Evolutionary conservation across 148 eudicot species (phyloP).

Genomic region (Camellia granthamiana): DNA sequence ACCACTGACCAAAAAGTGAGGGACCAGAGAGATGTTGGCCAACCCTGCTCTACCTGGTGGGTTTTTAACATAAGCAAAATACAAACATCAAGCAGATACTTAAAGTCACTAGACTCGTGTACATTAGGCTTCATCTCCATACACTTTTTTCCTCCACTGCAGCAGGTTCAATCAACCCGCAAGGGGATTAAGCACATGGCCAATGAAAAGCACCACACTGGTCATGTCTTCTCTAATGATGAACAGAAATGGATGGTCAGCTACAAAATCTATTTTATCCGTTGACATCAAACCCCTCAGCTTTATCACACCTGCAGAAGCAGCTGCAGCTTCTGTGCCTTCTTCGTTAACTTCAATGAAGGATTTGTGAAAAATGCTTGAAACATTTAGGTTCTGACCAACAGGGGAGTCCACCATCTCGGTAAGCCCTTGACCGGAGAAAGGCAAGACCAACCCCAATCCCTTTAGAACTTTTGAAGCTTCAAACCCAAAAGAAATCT

Average conservation of each 20-base stretch:
- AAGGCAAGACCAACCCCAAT: constrained; percentile 57
- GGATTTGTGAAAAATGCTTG: constrained; percentile 71
- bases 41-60: too few species aligned
- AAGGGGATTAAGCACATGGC: constrained; percentile 62
- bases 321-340: constrained; percentile 97
- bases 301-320: constrained; percentile 46
- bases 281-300: constrained; percentile 18
- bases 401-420: constrained; percentile 65
- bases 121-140: constrained; percentile 1
- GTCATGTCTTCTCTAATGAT: constrained; percentile 74
- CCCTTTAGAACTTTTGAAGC: constrained; percentile 62
- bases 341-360: constrained; percentile 89
- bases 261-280: constrained; percentile 67
- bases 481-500: constrained; percentile 76
- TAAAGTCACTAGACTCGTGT: background rate
- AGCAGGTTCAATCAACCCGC: constrained; percentile 14
- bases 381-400: constrained; percentile 53
- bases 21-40: background rate
- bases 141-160: background rate
- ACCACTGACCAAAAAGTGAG: background rate
- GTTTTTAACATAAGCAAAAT: background rate
- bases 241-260: constrained; percentile 85
- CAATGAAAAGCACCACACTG: constrained; percentile 66
- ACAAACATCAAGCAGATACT: background rate
- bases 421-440: constrained; percentile 58